These are phyloP conservation scores for Lagenidium giganteum DNA, from an alignment of 352 stramenopile genomes.

Conservation along the genomic window DNA sequence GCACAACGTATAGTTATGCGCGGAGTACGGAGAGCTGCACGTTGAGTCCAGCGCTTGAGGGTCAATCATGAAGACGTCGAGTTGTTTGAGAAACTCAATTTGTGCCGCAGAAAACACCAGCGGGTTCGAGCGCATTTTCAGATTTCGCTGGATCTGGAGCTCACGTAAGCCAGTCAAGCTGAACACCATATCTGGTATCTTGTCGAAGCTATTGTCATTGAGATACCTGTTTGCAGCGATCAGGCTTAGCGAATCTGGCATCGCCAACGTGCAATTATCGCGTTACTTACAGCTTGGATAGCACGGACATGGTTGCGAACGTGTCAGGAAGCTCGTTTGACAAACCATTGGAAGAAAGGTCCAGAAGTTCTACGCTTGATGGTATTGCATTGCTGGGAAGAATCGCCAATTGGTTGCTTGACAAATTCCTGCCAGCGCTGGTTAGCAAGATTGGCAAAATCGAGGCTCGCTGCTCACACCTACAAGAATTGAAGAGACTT, in stretches of 20 bases:
- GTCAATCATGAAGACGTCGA: slow-evolving; percentile 25
- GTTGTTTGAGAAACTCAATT: slow-evolving; percentile 15
- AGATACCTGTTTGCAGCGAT: slow-evolving; percentile 8
- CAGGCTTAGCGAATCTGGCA: no score
- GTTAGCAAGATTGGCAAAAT: no score
- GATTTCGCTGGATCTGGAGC: slow-evolving; percentile 17
- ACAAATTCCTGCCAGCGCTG: no score
- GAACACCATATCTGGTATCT: slow-evolving; percentile 15
- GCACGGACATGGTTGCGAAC: no score
- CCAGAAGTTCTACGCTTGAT: no score
- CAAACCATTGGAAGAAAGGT: no score
- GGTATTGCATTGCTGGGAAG: slow-evolving; percentile 4
- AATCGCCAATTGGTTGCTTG: no score
- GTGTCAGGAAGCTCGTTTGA: no score
- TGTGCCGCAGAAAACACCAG: slow-evolving; percentile 21
- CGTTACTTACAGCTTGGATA: no score
- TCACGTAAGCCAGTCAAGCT: slow-evolving; percentile 9
- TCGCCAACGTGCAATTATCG: no score
- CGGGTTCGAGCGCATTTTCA: neutral
- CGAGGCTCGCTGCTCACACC: no score
- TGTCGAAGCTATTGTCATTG: slow-evolving; percentile 7
- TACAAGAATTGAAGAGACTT: no score
- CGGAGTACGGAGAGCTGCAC: slow-evolving; percentile 5
- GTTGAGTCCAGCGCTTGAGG: slow-evolving; percentile 13
- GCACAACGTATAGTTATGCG: slow-evolving; percentile 25